These are phyloP conservation scores for Colletotrichum agaves DNA, from an alignment of 2,329 filamentous ascomycete species.

Conservation along the genomic window DNA sequence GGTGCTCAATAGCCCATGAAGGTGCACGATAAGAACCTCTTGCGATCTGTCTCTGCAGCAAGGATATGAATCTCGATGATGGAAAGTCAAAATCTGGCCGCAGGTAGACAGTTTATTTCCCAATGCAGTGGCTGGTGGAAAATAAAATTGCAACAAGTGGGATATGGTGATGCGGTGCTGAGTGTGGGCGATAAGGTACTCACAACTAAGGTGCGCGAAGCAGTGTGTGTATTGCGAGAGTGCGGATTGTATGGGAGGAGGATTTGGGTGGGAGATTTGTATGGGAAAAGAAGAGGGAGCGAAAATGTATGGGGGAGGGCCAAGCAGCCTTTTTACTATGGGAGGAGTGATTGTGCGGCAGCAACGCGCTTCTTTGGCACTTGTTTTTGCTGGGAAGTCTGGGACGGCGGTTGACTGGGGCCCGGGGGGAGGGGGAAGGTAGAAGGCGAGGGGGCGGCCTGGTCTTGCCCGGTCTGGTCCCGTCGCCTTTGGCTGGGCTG, in stretches of 20 bases:
- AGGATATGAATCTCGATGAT: not conserved
- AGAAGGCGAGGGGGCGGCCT: slow-evolving; percentile 14
- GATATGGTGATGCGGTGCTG: slow-evolving; percentile 51
- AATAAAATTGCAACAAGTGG: not conserved
- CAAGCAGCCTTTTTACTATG: slow-evolving; percentile 73
- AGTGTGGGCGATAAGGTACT: slow-evolving; percentile 60
- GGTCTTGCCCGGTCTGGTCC: not conserved
- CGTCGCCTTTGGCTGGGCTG: not conserved
- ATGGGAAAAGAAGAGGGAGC: slow-evolving; percentile 69
- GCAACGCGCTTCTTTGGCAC: slow-evolving; percentile 48
- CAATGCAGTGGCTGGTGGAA: not conserved
- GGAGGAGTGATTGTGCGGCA: slow-evolving; percentile 68
- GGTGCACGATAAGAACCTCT: not conserved
- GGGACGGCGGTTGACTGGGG: slow-evolving; percentile 27
- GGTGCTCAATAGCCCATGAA: not conserved
- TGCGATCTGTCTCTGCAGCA: no score
- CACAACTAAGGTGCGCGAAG: slow-evolving; percentile 49
- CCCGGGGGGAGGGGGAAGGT: slow-evolving; percentile 45
- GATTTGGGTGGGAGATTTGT: slow-evolving; percentile 68
- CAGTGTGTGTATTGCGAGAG: slow-evolving; percentile 57
- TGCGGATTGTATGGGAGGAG: slow-evolving; percentile 61
- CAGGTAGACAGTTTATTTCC: not conserved
- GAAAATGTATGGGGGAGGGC: slow-evolving; percentile 66
- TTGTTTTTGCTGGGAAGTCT: slow-evolving; percentile 42
- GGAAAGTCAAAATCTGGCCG: slow-evolving; percentile 44